phyloP scores from a whole-genome alignment of 371 early-diverging fungal species.

The Rhizopus microsporus region DNA sequence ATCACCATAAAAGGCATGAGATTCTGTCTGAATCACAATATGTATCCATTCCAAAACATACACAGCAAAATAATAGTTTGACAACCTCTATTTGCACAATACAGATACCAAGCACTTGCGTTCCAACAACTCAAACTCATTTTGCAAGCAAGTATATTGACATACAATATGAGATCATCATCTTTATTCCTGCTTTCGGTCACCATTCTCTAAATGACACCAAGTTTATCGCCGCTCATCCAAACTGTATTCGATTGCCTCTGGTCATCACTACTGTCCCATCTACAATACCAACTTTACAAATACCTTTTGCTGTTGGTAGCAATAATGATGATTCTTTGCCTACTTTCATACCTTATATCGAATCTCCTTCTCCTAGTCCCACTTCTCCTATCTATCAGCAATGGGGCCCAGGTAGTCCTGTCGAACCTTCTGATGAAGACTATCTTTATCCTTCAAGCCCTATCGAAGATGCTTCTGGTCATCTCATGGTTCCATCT shows the following conservation, averaged over 20 bases:
- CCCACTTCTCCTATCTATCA: slow-evolving; percentile 18
- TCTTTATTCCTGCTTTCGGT: slow-evolving; percentile 36
- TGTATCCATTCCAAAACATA: slow-evolving; percentile 32
- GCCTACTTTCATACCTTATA: slow-evolving; percentile 32
- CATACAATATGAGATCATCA: slow-evolving; percentile 33
- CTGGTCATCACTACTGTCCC: slow-evolving; percentile 41
- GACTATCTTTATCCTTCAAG: slow-evolving; percentile 2
- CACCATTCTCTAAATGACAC: slow-evolving; percentile 1
- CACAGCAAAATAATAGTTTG: slow-evolving; percentile 10
- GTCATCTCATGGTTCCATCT: slow-evolving; percentile 29
- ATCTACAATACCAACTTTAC: slow-evolving; percentile 24
- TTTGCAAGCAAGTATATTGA: slow-evolving; percentile 28
- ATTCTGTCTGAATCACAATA: slow-evolving; percentile 31
- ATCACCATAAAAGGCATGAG: slow-evolving; percentile 32
- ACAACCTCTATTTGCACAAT: slow-evolving; percentile 35
- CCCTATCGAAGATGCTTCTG: slow-evolving; percentile 21
- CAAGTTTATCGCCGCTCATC: slow-evolving; percentile 4
- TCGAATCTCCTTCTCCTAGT: slow-evolving; percentile 38
- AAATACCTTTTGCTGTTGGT: slow-evolving; percentile 26
- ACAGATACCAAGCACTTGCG: slow-evolving; percentile 33
- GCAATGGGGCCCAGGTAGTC: slow-evolving; percentile 28
- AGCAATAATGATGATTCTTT: slow-evolving; percentile 11
- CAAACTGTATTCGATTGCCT: slow-evolving; percentile 27
- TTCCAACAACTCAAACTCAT: slow-evolving; percentile 38
- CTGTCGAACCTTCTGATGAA: slow-evolving; percentile 16